phyloP scores from a whole-genome alignment of 352 stramenopile genomes.

The Phytopythium oedochilum region DNA sequence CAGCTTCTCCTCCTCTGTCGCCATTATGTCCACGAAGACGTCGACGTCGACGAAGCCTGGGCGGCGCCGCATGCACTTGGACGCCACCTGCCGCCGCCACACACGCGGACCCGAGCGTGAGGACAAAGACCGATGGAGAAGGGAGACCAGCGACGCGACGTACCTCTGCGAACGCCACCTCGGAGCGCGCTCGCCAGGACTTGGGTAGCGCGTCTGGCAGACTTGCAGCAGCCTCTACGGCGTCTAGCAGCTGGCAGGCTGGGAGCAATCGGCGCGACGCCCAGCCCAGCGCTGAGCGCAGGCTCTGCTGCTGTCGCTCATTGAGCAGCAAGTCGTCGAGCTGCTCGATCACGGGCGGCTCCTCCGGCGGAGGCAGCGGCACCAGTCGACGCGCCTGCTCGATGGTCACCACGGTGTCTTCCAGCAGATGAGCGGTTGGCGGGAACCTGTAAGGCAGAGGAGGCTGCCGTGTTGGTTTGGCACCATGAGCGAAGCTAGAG shows the following conservation, averaged over 20 bases:
- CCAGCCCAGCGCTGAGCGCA: conserved; percentile 18
- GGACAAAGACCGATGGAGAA: too few relatives aligned
- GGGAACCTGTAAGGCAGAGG: conserved; percentile 50
- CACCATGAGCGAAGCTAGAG: background rate
- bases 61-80: conserved; percentile 20
- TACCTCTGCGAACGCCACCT: conserved; percentile 47
- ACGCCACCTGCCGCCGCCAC: conserved; percentile 21
- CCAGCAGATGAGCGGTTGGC: conserved; percentile 37
- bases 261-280: conserved; percentile 19
- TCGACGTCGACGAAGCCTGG: conserved; percentile 30
- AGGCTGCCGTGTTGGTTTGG: conserved; percentile 23
- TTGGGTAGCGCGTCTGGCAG: conserved; percentile 32
- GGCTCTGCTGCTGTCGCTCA: conserved; percentile 21
- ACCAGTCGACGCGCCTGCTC: conserved; percentile 34
- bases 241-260: conserved; percentile 24
- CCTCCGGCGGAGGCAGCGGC: conserved; percentile 15
- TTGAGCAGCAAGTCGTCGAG: conserved; percentile 42
- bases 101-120: too few relatives aligned
- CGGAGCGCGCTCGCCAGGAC: conserved; percentile 30
- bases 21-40: conserved; percentile 28
- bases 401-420: conserved; percentile 50
- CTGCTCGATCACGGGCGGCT: conserved; percentile 37
- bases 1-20: conserved; percentile 19
- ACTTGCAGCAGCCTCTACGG: conserved; percentile 24
- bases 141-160: background rate